Evolutionary conservation across 176 grass and related monocot species (phyloP).

Genomic region (Guadua angustifolia): DNA sequence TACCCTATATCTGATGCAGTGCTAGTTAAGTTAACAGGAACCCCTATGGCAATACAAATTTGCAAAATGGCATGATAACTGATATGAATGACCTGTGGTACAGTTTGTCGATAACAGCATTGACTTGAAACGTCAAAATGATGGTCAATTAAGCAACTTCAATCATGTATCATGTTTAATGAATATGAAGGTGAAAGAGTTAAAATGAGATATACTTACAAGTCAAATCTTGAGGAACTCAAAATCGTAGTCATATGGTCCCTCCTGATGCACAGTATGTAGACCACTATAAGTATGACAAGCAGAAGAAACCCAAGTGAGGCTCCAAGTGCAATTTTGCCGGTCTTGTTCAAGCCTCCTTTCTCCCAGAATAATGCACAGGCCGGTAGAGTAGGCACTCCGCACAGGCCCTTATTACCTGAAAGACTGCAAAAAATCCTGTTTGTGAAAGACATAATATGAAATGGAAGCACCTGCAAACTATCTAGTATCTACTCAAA

Average conservation of each 20-base stretch:
- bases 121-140: background rate
- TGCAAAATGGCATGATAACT: background rate
- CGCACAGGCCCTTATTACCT: constrained; percentile 95
- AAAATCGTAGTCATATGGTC: constrained; percentile 87
- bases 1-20: background rate
- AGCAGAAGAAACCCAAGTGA: constrained; percentile 74
- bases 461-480: background rate
- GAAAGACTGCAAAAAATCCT: constrained; percentile 63
- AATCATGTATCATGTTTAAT: background rate
- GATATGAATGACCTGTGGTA: background rate
- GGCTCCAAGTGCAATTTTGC: constrained; percentile 85
- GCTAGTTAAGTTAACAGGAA: background rate
- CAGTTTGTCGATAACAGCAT: background rate
- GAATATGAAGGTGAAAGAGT: background rate
- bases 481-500: background rate
- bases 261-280: constrained; percentile 86
- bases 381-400: constrained; percentile 82
- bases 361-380: constrained; percentile 96
- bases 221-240: constrained; percentile 94
- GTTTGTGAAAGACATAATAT: background rate
- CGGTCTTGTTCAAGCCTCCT: constrained; percentile 76
- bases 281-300: constrained; percentile 72
- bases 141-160: background rate
- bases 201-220: constrained; percentile 58
- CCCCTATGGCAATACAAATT: background rate